Evolutionary conservation across 495 filamentous ascomycete genomes (phyloP).

Genomic region (Penicillium taxi): DNA sequence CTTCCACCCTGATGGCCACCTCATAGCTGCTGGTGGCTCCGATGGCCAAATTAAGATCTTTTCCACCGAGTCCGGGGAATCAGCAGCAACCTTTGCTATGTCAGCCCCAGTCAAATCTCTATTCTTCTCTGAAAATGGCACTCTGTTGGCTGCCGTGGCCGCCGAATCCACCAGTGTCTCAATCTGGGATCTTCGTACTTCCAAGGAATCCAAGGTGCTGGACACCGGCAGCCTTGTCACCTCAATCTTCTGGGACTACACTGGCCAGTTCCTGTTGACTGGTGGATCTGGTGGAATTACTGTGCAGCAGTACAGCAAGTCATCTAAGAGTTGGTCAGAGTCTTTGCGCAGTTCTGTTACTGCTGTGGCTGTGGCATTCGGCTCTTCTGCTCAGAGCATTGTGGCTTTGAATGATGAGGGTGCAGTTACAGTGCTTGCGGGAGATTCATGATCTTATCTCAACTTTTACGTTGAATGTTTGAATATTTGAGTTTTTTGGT

Average conservation of each 20-base stretch:
- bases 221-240: constrained; percentile 71
- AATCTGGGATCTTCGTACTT: constrained; percentile 87
- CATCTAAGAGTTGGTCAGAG: constrained; percentile 81
- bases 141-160: constrained; percentile 75
- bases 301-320: constrained; percentile 81
- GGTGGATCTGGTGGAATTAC: constrained; percentile 73
- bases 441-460: constrained; percentile 39
- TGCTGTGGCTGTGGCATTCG: constrained; percentile 70
- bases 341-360: constrained; percentile 66
- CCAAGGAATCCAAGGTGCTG: constrained; percentile 65
- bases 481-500: no score
- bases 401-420: constrained; percentile 68
- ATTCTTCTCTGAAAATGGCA: constrained; percentile 95
- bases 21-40: constrained; percentile 74
- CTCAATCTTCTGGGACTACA: constrained; percentile 82
- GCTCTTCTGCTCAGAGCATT: constrained; percentile 61
- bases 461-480: no score
- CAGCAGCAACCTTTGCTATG: constrained; percentile 62
- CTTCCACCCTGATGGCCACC: constrained; percentile 93
- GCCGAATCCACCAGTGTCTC: constrained; percentile 66
- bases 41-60: constrained; percentile 78
- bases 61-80: constrained; percentile 64
- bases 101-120: constrained; percentile 62
- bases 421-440: constrained; percentile 55
- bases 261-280: constrained; percentile 82